Evolutionary conservation across 176 grass and related monocot species (phyloP), one percentile per base, ranked within the genome.

Genomic region (Aechmea fasciata): DNA sequence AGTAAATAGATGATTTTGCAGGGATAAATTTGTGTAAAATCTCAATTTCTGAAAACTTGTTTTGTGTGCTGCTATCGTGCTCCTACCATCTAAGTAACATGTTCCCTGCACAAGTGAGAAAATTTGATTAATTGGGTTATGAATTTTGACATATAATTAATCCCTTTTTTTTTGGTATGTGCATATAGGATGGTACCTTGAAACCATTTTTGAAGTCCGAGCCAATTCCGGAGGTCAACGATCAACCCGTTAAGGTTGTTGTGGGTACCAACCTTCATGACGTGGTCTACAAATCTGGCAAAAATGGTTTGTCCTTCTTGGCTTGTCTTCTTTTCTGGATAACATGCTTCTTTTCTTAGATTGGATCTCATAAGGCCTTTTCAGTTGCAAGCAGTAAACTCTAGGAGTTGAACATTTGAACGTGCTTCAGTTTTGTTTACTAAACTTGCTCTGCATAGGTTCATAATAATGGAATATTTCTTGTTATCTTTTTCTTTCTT

Each of bases 191-290:
- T 79, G 94, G 87, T 63, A 90, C 53, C 57, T 82, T 99, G 78
- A 52, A 69, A 54, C 86, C 87, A 22, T 88, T 81, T 50, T 73
- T 77, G 69, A 99, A 90, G 64, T 93, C 94, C 6, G 86, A 99
- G 53, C 80, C 87, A 23, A 82, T 99, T 70, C 94, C 94, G 9
- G 77, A 85, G 71, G 81, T 69, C 50, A 93, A 93, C 50, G 71
- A 87, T 50, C 70, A 90, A 48, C 94, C 94, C 49, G 69, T 93
- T 47, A 90, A 99, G 78, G 79, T 90, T 22, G 80, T 88, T 2
- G 94, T 99, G 13, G 89, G 83, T 67, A 80, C 85, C 23, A 93
- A 20, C 83, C 68, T 93, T 12, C 77, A 85, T 49, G 82, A 99
- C 49, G 50, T 87, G 26, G 87, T 93, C 76, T 85, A 83, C 19